phyloP scores from a whole-genome alignment of 2,329 filamentous ascomycete genomes.

The Diaporthe sp. region DNA sequence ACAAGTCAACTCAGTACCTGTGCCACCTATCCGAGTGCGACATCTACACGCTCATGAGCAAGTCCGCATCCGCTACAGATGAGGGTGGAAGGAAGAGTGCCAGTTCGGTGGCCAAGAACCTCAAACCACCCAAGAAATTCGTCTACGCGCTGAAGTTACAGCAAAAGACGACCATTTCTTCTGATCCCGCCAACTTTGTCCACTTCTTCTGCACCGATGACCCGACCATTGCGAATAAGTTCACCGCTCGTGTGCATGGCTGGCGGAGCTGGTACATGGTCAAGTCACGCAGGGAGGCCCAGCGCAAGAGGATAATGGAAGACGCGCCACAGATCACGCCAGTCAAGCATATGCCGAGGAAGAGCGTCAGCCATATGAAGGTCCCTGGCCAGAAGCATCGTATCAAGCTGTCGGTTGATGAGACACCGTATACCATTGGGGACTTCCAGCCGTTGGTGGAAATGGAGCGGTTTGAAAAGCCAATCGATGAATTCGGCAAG shows the following conservation, averaged over 20 bases:
- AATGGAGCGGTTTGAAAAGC: slow-evolving; percentile 66
- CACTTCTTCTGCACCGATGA: slow-evolving; percentile 93
- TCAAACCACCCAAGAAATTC: slow-evolving; percentile 85
- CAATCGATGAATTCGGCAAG: slow-evolving; percentile 60
- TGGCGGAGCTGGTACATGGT: slow-evolving; percentile 96
- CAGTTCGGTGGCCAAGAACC: slow-evolving; percentile 57
- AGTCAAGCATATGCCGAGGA: slow-evolving; percentile 43
- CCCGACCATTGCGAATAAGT: slow-evolving; percentile 70
- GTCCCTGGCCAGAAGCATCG: slow-evolving; percentile 45
- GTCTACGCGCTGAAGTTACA: slow-evolving; percentile 94
- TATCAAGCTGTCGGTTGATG: slow-evolving; percentile 55
- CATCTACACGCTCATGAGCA: slow-evolving; percentile 78
- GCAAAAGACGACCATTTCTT: slow-evolving; percentile 86
- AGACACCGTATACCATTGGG: slow-evolving; percentile 71
- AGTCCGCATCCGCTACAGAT: background rate
- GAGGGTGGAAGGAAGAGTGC: slow-evolving; percentile 66
- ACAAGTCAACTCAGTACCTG: slow-evolving; percentile 76
- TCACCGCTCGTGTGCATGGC: slow-evolving; percentile 76
- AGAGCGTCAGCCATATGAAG: slow-evolving; percentile 44
- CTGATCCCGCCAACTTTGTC: slow-evolving; percentile 85
- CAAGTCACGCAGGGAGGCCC: slow-evolving; percentile 52
- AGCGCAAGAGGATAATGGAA: slow-evolving; percentile 42
- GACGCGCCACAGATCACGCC: slow-evolving; percentile 43
- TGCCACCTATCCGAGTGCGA: slow-evolving; percentile 95
- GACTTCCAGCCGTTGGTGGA: slow-evolving; percentile 76